Evolutionary conservation across 805 yeast species (phyloP).

Genomic region (Blastobotrys parvus): DNA sequence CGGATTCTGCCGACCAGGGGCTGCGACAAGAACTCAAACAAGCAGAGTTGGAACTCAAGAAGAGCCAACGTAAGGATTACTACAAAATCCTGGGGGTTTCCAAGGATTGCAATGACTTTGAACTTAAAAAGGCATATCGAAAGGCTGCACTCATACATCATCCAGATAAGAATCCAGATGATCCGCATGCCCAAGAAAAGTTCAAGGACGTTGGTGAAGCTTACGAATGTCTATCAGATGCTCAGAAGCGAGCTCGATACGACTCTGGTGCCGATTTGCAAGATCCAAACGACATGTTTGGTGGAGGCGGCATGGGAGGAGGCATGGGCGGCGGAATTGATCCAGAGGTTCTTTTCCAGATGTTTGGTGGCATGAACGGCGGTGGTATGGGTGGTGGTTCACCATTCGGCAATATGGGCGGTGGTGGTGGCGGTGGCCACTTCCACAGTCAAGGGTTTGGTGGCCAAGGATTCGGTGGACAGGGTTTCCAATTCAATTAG

Average conservation of each 20-base stretch:
- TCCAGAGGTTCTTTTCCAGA: constrained; percentile 30
- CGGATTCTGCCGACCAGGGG: constrained; percentile 28
- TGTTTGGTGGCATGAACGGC: constrained; percentile 30
- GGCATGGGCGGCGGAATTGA: constrained; percentile 28
- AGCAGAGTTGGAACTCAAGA: constrained; percentile 35
- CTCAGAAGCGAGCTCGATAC: constrained; percentile 79
- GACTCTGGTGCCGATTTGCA: constrained; percentile 78
- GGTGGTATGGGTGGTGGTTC: constrained; percentile 20
- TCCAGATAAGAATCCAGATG: constrained; percentile 68
- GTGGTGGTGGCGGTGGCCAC: neutral
- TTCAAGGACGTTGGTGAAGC: constrained; percentile 87
- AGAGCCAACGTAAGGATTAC: constrained; percentile 39
- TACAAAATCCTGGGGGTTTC: constrained; percentile 54
- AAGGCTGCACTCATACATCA: constrained; percentile 64
- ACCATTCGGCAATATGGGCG: constrained; percentile 1
- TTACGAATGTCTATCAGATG: constrained; percentile 74
- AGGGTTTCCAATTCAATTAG: neutral
- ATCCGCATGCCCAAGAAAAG: constrained; percentile 79
- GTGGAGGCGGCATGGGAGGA: constrained; percentile 76
- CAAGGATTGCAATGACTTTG: constrained; percentile 40
- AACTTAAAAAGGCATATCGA: constrained; percentile 69
- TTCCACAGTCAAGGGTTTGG: neutral
- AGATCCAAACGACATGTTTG: constrained; percentile 31
- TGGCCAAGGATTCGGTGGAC: neutral
- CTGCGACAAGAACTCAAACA: constrained; percentile 31